Evolutionary conservation across 1,284 basidiomycete genomes (phyloP), one percentile per base, ranked within the genome.

Genomic region (Cystobasidium sp.): DNA sequence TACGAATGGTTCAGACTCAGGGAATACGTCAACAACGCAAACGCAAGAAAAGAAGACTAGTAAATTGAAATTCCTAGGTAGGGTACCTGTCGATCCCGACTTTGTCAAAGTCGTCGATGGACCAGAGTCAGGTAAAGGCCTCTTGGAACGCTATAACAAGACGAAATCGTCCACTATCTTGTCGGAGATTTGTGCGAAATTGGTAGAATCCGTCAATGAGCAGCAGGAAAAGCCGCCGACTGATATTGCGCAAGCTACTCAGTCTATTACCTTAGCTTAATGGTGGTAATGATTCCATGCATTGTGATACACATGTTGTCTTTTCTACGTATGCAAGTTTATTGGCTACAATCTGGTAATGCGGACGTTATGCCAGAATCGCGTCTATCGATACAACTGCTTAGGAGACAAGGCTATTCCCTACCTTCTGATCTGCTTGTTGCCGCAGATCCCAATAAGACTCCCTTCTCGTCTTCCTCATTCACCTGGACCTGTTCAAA

Each of bases 71-170:
- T 97, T 97, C 82, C 84, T 99, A 70, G 97, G 97, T 1, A 87
- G 91, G 62, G 86, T 99, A 43, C 97, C 97, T 1, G 91, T 99
- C 66, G 97, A 99, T 84, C 91, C 92, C 0, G 92, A 92, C 78
- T 87, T 99, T 37, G 94, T 97, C 61, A 88, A 88, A 31, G 70
- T 75, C 56, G 53, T 56, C 58, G 69, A 75, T 64, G 70, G 68
- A 24, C 61, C 71, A 24, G 63, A 68, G 16, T 49, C 70, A 22
- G 75, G 71, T 37, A 68, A 53, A 44, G 39, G 51, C 6, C 44
- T 76, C 16, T 47, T 76, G 6, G 75, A 76, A 39, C 24, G 75
- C 10, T 76, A 76, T 49, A 39, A 53, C n/a, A 62, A 58, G 46
- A 76, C 73, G 24, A 53, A 46, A 39, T 75, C 64, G 1, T 75